Percentiles rank a stretch among this genome's conserved stretches.
Conservation (phyloP, 192 early-diverging fungal species). For the Coemansia sp. region DNA sequence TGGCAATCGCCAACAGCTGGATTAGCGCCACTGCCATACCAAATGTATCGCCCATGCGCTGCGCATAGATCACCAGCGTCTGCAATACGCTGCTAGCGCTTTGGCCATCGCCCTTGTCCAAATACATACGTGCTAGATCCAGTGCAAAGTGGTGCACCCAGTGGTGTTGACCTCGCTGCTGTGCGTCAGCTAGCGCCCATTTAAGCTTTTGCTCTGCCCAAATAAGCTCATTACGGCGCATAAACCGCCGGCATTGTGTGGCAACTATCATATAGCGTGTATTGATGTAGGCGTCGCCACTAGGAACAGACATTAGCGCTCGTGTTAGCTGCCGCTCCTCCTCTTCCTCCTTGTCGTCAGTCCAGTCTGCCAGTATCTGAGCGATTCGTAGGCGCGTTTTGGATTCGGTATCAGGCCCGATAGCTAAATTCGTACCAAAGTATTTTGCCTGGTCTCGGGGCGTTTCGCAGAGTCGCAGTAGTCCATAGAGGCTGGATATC, state of each 20-base stretch:
- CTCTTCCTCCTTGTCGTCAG: slow-evolving; percentile 3
- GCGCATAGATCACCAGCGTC: slow-evolving; percentile 12
- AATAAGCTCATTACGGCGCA: slow-evolving; percentile 21
- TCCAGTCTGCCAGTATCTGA: slow-evolving; percentile 32
- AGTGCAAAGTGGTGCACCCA: slow-evolving; percentile 40
- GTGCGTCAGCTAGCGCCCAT: slow-evolving; percentile 25
- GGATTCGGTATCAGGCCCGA: slow-evolving; percentile 37
- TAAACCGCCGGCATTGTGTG: slow-evolving; percentile 31
- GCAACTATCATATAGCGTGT: slow-evolving; percentile 24
- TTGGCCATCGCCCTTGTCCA: slow-evolving; percentile 6
- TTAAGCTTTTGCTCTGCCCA: slow-evolving; percentile 45
- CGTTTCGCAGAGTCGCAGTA: slow-evolving; percentile 25
- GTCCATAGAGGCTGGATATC: slow-evolving; percentile 33
- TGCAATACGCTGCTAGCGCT: slow-evolving; percentile 14
- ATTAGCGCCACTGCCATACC: slow-evolving; percentile 10
- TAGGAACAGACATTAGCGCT: slow-evolving; percentile 34
- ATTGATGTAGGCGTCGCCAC: slow-evolving; percentile 15
- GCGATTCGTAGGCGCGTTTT: slow-evolving; percentile 47
- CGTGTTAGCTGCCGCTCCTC: slow-evolving; percentile 38
- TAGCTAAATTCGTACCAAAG: not conserved
- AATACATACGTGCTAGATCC: slow-evolving; percentile 24
- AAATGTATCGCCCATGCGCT: slow-evolving; percentile 12
- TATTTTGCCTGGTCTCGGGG: slow-evolving; percentile 8
- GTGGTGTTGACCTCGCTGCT: slow-evolving; percentile 19
- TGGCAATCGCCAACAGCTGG: slow-evolving; percentile 24